Evolutionary conservation across 441 rosid species (phyloP).

Genomic region (Flueggea neowawraea): DNA sequence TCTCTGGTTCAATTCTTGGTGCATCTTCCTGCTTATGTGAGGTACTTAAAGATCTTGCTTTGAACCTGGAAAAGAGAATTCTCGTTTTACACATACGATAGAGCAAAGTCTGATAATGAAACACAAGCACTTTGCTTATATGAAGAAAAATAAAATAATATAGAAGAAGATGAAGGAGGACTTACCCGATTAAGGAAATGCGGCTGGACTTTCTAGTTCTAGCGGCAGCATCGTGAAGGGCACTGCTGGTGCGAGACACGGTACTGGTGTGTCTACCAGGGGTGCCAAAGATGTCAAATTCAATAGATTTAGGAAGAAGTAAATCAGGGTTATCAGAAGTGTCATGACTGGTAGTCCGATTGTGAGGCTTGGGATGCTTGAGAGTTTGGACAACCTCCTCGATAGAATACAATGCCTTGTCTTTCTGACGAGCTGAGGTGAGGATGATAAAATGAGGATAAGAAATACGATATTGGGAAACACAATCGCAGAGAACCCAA

Average conservation of each 20-base stretch:
- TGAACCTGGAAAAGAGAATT: slow-evolving; percentile 39
- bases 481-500: background rate
- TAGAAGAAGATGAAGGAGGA: slow-evolving; percentile 9
- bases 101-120: background rate
- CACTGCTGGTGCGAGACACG: slow-evolving; percentile 6
- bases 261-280: slow-evolving; percentile 36
- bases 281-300: slow-evolving; percentile 20
- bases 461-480: background rate
- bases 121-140: background rate
- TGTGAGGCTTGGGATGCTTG: slow-evolving; percentile 53
- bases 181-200: slow-evolving; percentile 58
- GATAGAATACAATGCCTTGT: slow-evolving; percentile 67
- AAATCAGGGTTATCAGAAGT: slow-evolving; percentile 26
- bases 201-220: slow-evolving; percentile 50
- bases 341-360: slow-evolving; percentile 30
- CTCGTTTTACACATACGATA: slow-evolving; percentile 1
- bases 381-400: slow-evolving; percentile 87
- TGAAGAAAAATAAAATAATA: background rate
- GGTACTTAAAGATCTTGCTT: slow-evolving; percentile 46
- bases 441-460: slow-evolving; percentile 1
- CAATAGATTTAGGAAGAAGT: slow-evolving; percentile 36
- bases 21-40: slow-evolving; percentile 40
- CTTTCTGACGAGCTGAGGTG: slow-evolving; percentile 71
- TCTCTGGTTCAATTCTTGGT: slow-evolving; percentile 54
- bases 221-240: slow-evolving; percentile 36